A percentile compares a stretch with the other conserved stretches of the same genome.
These are phyloP conservation scores for Beta macrorhiza DNA, from an alignment of 179 eudicot genomes.

Conservation along the genomic window DNA sequence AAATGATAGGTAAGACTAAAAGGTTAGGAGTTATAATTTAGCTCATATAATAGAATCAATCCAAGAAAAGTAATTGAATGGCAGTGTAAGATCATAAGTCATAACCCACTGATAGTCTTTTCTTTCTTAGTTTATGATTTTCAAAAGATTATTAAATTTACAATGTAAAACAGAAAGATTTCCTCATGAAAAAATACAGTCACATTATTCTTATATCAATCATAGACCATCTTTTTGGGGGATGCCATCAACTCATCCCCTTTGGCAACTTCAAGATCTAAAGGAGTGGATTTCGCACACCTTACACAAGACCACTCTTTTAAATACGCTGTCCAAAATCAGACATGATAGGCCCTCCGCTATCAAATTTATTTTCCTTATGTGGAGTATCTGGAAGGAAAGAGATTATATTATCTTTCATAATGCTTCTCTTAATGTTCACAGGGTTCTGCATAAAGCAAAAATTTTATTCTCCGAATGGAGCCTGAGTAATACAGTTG, in stretches of 20 bases:
- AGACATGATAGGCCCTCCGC: too few relatives aligned
- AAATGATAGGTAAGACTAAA: background rate
- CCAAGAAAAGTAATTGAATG: conserved; percentile 3
- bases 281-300: too few relatives aligned
- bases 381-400: too few relatives aligned
- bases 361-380: too few relatives aligned
- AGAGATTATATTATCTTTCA: too few relatives aligned
- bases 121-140: background rate
- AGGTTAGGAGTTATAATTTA: background rate
- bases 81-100: background rate
- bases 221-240: background rate
- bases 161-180: background rate
- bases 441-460: too few relatives aligned
- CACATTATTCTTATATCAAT: background rate
- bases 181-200: background rate
- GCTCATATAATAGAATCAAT: background rate
- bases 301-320: too few relatives aligned
- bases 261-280: too few relatives aligned
- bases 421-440: too few relatives aligned
- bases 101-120: background rate
- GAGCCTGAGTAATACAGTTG: too few relatives aligned
- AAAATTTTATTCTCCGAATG: too few relatives aligned
- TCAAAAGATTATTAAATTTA: background rate
- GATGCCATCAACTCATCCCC: background rate
- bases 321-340: too few relatives aligned